Evolutionary conservation across 176 grass and related monocot genomes (phyloP).

Genomic region (Panicum miliaceum): DNA sequence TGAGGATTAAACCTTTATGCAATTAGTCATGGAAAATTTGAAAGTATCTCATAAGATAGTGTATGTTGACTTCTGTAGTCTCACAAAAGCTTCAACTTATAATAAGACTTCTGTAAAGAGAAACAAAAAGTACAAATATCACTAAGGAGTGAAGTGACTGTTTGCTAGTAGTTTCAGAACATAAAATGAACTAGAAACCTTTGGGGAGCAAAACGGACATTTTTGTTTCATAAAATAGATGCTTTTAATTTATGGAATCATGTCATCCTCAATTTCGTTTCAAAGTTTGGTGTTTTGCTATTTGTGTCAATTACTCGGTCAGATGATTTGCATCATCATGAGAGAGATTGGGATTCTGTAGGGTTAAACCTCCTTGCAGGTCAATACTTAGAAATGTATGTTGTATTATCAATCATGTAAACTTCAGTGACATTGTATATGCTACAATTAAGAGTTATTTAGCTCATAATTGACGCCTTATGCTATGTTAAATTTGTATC

Average conservation of each 20-base stretch:
- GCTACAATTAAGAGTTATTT: slow-evolving; percentile 11
- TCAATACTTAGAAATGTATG: background rate
- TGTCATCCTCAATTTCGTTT: slow-evolving; percentile 4
- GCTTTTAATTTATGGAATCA: background rate
- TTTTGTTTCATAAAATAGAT: background rate
- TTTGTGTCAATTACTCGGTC: background rate
- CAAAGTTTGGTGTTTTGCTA: background rate
- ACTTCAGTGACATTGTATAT: background rate
- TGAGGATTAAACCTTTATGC: slow-evolving; percentile 9
- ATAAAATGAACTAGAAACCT: background rate
- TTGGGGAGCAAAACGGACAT: background rate
- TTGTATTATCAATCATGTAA: background rate
- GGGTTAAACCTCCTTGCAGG: slow-evolving; percentile 13
- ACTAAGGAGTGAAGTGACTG: slow-evolving; percentile 14
- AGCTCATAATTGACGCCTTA: slow-evolving; percentile 24
- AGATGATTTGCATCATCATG: background rate
- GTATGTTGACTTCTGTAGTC: background rate
- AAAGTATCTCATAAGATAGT: slow-evolving; percentile 3
- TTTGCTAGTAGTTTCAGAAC: background rate
- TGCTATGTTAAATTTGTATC: slow-evolving; percentile 26
- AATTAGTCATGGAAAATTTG: slow-evolving; percentile 5
- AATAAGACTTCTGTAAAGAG: background rate
- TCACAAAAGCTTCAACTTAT: background rate
- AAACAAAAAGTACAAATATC: background rate
- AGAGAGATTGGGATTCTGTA: slow-evolving; percentile 13